Conservation (phyloP, 208 protist genomes). For the Trypanosoma rangeli region DNA sequence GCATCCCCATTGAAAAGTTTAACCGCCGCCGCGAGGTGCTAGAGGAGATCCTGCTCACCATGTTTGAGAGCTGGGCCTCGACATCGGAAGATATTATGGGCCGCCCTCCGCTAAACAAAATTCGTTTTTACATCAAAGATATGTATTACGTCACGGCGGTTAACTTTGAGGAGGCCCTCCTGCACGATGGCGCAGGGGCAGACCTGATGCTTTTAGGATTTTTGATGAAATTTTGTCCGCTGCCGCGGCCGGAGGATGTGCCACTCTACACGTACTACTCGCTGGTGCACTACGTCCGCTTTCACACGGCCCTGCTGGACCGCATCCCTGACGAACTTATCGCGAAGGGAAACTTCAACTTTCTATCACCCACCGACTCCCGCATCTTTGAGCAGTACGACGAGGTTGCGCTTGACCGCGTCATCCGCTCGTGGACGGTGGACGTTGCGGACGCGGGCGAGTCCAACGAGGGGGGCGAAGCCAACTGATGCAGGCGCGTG, state of each 20-base stretch:
- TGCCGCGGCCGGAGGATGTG: constrained; percentile 85
- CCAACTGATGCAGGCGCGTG: neutral
- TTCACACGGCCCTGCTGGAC: constrained; percentile 89
- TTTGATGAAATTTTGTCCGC: constrained; percentile 87
- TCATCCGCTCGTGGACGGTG: constrained; percentile 68
- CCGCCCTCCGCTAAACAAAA: constrained; percentile 82
- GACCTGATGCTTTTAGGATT: constrained; percentile 90
- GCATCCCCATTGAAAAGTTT: constrained; percentile 86
- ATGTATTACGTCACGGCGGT: constrained; percentile 91
- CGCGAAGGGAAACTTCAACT: constrained; percentile 90
- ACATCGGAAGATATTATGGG: constrained; percentile 90
- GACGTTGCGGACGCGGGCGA: constrained; percentile 24
- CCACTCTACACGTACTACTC: constrained; percentile 91
- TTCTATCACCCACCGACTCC: constrained; percentile 75
- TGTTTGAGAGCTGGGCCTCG: constrained; percentile 84
- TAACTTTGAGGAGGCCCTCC: constrained; percentile 87
- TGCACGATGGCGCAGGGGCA: constrained; percentile 76
- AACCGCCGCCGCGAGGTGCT: constrained; percentile 86
- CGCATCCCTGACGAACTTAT: constrained; percentile 82
- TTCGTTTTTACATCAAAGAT: constrained; percentile 87
- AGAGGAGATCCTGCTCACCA: constrained; percentile 84
- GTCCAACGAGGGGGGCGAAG: constrained; percentile 8
- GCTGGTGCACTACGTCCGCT: constrained; percentile 91
- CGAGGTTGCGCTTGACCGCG: constrained; percentile 64
- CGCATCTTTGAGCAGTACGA: constrained; percentile 81